Evolutionary conservation across 2,329 filamentous ascomycete species (phyloP).

Genomic region (Botrytis paeoniae): DNA sequence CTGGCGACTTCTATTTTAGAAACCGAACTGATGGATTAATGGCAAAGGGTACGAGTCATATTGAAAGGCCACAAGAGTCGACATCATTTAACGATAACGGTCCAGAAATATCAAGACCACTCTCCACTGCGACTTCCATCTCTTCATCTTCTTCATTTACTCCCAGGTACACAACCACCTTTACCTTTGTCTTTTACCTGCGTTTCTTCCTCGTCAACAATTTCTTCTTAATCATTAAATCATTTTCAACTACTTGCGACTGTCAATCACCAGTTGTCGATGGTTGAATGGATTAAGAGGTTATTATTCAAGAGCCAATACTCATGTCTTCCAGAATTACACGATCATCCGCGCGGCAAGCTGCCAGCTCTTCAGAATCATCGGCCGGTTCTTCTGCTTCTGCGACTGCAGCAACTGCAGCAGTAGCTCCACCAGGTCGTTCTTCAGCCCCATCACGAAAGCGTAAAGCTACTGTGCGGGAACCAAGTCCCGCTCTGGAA

Average conservation of each 20-base stretch:
- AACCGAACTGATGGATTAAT: conserved; percentile 21
- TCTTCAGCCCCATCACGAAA: conserved; percentile 60
- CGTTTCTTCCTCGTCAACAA: conserved; percentile 17
- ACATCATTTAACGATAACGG: conserved; percentile 20
- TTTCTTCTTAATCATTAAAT: conserved; percentile 16
- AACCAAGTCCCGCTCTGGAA: conserved; percentile 46
- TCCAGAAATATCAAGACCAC: conserved; percentile 20
- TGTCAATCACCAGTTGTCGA: conserved; percentile 23
- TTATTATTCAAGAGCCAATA: conserved; percentile 39
- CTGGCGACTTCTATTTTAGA: conserved; percentile 7
- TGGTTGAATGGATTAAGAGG: conserved; percentile 23
- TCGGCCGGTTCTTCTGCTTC: conserved; percentile 41
- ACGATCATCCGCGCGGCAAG: conserved; percentile 89
- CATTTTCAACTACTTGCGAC: conserved; percentile 23
- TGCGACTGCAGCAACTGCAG: conserved; percentile 42
- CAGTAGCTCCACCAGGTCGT: conserved; percentile 42
- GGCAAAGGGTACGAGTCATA: conserved; percentile 22
- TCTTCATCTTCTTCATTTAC: conserved; percentile 22
- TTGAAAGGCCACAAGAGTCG: conserved; percentile 22
- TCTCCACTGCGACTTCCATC: conserved; percentile 21
- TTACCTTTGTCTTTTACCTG: conserved; percentile 19
- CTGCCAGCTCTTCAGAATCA: conserved; percentile 52
- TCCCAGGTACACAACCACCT: conserved; percentile 28
- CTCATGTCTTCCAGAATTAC: conserved; percentile 98
- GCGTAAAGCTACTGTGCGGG: conserved; percentile 65